Conservation (phyloP, 352 stramenopile genomes). For the Globisporangium uncinulatum region DNA sequence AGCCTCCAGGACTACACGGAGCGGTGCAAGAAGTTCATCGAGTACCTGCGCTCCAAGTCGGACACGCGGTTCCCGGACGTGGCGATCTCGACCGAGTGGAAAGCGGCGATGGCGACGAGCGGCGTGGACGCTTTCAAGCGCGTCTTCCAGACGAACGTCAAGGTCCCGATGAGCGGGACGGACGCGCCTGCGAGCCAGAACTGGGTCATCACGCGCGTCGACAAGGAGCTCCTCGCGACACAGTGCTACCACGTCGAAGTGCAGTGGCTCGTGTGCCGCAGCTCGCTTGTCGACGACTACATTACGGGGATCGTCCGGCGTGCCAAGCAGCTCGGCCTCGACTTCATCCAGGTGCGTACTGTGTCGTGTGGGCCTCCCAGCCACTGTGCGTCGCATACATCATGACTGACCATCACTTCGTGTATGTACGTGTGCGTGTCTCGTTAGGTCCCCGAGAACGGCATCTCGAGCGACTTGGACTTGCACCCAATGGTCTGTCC, state of each 20-base stretch:
- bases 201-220: conserved; percentile 74
- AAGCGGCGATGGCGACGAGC: conserved; percentile 30
- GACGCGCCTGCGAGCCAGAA: conserved; percentile 75
- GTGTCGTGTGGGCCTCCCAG: background rate
- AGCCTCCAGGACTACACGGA: conserved; percentile 59
- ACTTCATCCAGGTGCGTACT: conserved; percentile 52
- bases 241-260: conserved; percentile 81
- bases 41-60: conserved; percentile 57
- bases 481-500: conserved; percentile 71
- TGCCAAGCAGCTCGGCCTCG: conserved; percentile 69
- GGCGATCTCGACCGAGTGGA: conserved; percentile 49
- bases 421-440: background rate
- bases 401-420: background rate
- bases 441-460: conserved; percentile 42
- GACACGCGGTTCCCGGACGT: conserved; percentile 53
- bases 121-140: conserved; percentile 59
- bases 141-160: conserved; percentile 58
- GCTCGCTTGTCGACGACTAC: conserved; percentile 75
- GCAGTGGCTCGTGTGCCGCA: conserved; percentile 82
- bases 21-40: conserved; percentile 59
- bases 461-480: conserved; percentile 71
- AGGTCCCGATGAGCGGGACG: conserved; percentile 57
- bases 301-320: conserved; percentile 64
- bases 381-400: too few species aligned
- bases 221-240: conserved; percentile 57